A percentile compares a stretch with the other conserved stretches of the same genome.
These are phyloP conservation scores for Choiromyces venosus DNA, from an alignment of 495 filamentous ascomycete species.

Conservation along the genomic window DNA sequence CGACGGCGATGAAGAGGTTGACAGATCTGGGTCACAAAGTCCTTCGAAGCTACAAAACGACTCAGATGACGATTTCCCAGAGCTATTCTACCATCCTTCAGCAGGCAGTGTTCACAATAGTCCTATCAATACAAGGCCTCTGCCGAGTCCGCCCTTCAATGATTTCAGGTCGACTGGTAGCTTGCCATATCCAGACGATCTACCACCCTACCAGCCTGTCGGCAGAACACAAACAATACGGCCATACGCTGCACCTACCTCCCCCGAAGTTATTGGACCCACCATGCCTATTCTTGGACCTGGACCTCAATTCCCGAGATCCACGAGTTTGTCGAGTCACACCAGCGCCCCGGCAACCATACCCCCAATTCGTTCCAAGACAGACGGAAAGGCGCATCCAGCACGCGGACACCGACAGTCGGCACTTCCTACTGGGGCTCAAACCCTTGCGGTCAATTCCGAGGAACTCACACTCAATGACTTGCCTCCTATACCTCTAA, in stretches of 20 bases:
- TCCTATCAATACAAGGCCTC: slow-evolving; percentile 29
- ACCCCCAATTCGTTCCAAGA: slow-evolving; percentile 84
- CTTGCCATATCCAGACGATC: slow-evolving; percentile 35
- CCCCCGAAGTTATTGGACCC: slow-evolving; percentile 18
- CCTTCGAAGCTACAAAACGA: slow-evolving; percentile 43
- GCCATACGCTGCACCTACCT: slow-evolving; percentile 22
- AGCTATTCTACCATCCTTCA: slow-evolving; percentile 86
- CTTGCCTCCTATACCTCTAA: slow-evolving; percentile 47
- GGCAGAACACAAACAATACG: slow-evolving; percentile 15
- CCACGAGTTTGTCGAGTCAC: slow-evolving; percentile 75
- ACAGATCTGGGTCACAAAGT: slow-evolving; percentile 49
- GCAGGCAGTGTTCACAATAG: slow-evolving; percentile 23
- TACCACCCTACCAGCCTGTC: slow-evolving; percentile 18
- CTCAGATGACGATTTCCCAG: slow-evolving; percentile 59
- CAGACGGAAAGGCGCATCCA: slow-evolving; percentile 69
- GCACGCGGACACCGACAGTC: slow-evolving; percentile 34
- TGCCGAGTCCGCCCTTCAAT: slow-evolving; percentile 37
- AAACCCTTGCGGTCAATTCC: slow-evolving; percentile 10
- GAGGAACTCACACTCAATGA: slow-evolving; percentile 45
- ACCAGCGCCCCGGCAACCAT: slow-evolving; percentile 72
- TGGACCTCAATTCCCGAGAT: slow-evolving; percentile 62
- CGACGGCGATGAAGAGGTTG: slow-evolving; percentile 77
- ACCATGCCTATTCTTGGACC: slow-evolving; percentile 27
- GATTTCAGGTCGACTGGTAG: slow-evolving; percentile 12
- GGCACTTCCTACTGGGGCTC: slow-evolving; percentile 18